A percentile compares a stretch with the other conserved stretches of the same genome.
Conservation (phyloP, 2,329 filamentous ascomycete species). For the Pseudogymnoascus sp. region DNA sequence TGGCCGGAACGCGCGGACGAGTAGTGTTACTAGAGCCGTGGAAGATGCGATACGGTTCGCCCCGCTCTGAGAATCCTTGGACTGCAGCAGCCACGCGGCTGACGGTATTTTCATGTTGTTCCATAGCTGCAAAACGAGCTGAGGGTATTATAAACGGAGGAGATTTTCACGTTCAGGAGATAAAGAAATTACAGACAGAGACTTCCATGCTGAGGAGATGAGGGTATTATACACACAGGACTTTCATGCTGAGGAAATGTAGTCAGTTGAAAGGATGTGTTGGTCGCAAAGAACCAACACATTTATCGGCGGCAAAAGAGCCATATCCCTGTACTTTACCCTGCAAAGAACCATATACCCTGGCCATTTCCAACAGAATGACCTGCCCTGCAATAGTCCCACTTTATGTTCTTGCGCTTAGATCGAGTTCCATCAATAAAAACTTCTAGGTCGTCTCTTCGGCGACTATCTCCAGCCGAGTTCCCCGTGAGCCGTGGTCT, state of each 20-base stretch:
- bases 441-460: too few relatives aligned
- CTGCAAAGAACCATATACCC: neutral
- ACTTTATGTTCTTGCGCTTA: neutral
- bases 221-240: neutral
- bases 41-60: constrained; percentile 44
- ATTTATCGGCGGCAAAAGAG: neutral
- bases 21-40: constrained; percentile 50
- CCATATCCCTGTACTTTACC: neutral
- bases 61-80: constrained; percentile 36
- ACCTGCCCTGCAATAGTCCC: neutral
- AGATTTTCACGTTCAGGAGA: neutral
- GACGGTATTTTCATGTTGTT: constrained; percentile 34
- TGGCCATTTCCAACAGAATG: neutral
- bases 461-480: too few relatives aligned
- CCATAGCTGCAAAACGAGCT: constrained; percentile 11
- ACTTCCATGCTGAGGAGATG: neutral
- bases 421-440: too few relatives aligned
- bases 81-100: constrained; percentile 36
- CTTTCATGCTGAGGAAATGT: neutral
- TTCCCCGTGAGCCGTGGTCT: too few relatives aligned
- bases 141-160: neutral
- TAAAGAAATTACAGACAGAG: neutral
- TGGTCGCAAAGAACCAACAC: neutral
- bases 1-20: neutral
- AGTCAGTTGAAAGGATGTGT: neutral